phyloP scores from a whole-genome alignment of 257 asterid species.

The Nicotiana tabacum region DNA sequence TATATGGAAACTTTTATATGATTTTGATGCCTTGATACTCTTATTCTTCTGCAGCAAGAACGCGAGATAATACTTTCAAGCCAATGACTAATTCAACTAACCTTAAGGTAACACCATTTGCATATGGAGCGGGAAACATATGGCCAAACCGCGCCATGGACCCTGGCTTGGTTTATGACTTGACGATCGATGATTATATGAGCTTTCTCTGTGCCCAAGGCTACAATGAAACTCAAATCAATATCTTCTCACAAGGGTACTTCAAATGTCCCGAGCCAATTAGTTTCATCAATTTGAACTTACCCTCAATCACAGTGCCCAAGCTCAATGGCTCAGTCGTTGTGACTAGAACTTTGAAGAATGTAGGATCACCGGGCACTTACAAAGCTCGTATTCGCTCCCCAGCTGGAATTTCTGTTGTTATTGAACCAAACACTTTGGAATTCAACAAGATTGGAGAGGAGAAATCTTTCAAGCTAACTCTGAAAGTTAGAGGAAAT shows the following conservation, averaged over 20 bases:
- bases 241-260: constrained; percentile 27
- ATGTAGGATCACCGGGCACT: constrained; percentile 65
- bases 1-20: not conserved
- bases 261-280: constrained; percentile 35
- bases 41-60: constrained; percentile 46
- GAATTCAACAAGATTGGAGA: constrained; percentile 44
- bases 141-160: constrained; percentile 87
- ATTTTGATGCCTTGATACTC: not conserved
- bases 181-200: constrained; percentile 42
- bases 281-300: constrained; percentile 57
- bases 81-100: constrained; percentile 50
- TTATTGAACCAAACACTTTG: constrained; percentile 38
- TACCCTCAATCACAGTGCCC: constrained; percentile 83
- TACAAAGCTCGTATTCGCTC: constrained; percentile 51
- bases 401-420: constrained; percentile 46
- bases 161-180: constrained; percentile 86
- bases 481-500: constrained; percentile 24
- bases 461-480: constrained; percentile 51
- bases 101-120: constrained; percentile 63
- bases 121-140: constrained; percentile 83
- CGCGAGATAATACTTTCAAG: constrained; percentile 49
- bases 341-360: constrained; percentile 63
- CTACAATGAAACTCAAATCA: constrained; percentile 36
- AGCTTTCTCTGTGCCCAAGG: constrained; percentile 65
- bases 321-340: constrained; percentile 41